Base-by-base conservation (phyloP, 140 eudicot species). In the Ambrosia hybrid region DNA sequence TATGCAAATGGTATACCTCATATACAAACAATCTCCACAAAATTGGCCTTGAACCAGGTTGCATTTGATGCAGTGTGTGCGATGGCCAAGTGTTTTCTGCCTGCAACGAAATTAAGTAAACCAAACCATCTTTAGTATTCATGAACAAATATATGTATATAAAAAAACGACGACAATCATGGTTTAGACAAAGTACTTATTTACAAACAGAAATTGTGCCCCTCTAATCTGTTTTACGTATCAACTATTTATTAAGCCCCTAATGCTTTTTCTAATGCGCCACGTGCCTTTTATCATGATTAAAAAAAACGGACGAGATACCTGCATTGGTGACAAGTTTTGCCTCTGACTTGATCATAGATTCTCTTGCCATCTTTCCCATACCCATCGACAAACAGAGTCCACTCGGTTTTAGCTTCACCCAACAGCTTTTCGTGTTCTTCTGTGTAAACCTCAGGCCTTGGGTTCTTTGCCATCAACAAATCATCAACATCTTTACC, bases 261-360 rank as follows among this genome's bases (percentile, higher is more conserved):
- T 21, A 21, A 21, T 21, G 26, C 26, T 21, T 21, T 21, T 21
- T 21, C 26, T 21, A 21, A 21, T 21, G 26, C 26, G 26, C 26
- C 26, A 21, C 26, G 26, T 21, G 26, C 26, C 26, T 21, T 21
- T 21, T 21, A 61, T 34, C 10, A 64, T 11, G 51, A 45, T 64
- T 0, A 53, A 56, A 62, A 62, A 0, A 33, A 21, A 21, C 1
- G 10, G 9, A 15, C 13, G 1, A 1, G 15, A 46, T 65, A 94
- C 99, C 99, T 85, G 96, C 97, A 94, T 58, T 94, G 99, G 74
- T 94, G 99, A 71, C 99, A 90, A 66, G 88, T 90, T 73, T 85
- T 94, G 39, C 99, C 97, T 11, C 66, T 83, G 15, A 88, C 78
- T 11, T 81, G 87, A 85, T 94, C 97, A 67, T 94, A 94, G 52